Base-by-base conservation (phyloP, 306 rosid species). In the Chamaecrista fasciculata region DNA sequence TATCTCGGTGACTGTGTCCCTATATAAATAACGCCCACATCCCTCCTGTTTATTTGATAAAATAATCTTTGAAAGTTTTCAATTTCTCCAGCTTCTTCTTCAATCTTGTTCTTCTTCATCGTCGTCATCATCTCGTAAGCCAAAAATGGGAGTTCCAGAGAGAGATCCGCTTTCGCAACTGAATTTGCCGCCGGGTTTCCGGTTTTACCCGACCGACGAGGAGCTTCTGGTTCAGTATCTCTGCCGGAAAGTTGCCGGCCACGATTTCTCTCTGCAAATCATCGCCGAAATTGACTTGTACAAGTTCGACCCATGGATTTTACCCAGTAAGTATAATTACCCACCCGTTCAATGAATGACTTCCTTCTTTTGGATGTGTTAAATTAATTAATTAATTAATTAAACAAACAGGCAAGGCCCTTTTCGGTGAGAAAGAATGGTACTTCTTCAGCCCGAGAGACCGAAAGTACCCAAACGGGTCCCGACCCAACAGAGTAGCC, bases 371-470 rank as follows among this genome's bases (percentile, higher is more conserved):
- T 48, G 16, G 20, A 12, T 46, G 11, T 52, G 4, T 44, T n/a
- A n/a, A n/a, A n/a, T n/a, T n/a, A n/a, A n/a, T n/a, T n/a, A n/a
- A n/a, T n/a, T n/a, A n/a, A n/a, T n/a, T n/a, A n/a, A n/a, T n/a
- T n/a, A n/a, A n/a, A n/a, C n/a, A n/a, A n/a, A n/a, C 77, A 92
- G 98, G 87, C 37, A 92, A 87, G 66, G 98, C 98, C 0, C 69
- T 81, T 19, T 92, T 92, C 36, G 98, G 98, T 5, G 98, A 92
- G 76, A 92, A 92, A 58, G 98, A 92, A 63, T 92, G 98, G 98
- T 92, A 92, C 34, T 92, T 92, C 36, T 92, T 92, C 66, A 92
- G 96, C 36, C 98, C 98, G 0, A 72, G 98, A 33, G 98, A 92
- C 49, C 62, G 98, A 15, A 92, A 92, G 52, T 92, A 92, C 31